These are phyloP conservation scores for Boletus mariae DNA, from an alignment of 1,284 basidiomycete species.

Conservation along the genomic window DNA sequence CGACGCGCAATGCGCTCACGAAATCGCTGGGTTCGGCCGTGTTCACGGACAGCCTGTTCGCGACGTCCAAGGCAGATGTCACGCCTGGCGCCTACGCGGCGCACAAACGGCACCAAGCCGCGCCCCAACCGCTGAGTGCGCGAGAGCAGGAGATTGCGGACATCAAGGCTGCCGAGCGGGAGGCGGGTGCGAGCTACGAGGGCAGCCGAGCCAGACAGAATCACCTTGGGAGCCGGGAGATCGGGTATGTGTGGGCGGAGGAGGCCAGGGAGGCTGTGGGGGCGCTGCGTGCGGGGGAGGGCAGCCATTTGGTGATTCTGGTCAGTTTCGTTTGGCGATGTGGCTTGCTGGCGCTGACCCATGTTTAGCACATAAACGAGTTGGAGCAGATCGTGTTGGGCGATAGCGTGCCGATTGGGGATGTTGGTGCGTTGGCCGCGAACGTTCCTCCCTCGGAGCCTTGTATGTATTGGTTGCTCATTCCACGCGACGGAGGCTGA, in stretches of 20 bases:
- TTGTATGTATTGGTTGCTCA: constrained; percentile 33
- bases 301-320: constrained; percentile 56
- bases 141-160: constrained; percentile 79
- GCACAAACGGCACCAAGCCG: constrained; percentile 68
- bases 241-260: constrained; percentile 62
- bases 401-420: constrained; percentile 36
- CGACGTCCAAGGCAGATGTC: constrained; percentile 70
- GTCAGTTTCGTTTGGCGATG: constrained; percentile 38
- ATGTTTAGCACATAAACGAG: constrained; percentile 55
- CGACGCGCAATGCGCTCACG: constrained; percentile 69
- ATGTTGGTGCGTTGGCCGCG: constrained; percentile 43
- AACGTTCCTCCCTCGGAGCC: constrained; percentile 54
- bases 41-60: constrained; percentile 79
- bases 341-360: neutral
- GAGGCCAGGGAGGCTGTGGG: constrained; percentile 64
- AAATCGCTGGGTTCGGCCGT: constrained; percentile 68
- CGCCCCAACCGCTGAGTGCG: constrained; percentile 77
- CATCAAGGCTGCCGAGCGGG: constrained; percentile 68
- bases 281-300: constrained; percentile 48
- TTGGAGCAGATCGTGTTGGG: constrained; percentile 51
- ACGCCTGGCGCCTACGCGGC: constrained; percentile 67
- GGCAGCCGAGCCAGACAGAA: constrained; percentile 54
- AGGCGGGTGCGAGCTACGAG: constrained; percentile 48
- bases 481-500: constrained; percentile 3
- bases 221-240: constrained; percentile 49